phyloP scores from a whole-genome alignment of 306 rosid genomes.

The Medicago arabica region DNA sequence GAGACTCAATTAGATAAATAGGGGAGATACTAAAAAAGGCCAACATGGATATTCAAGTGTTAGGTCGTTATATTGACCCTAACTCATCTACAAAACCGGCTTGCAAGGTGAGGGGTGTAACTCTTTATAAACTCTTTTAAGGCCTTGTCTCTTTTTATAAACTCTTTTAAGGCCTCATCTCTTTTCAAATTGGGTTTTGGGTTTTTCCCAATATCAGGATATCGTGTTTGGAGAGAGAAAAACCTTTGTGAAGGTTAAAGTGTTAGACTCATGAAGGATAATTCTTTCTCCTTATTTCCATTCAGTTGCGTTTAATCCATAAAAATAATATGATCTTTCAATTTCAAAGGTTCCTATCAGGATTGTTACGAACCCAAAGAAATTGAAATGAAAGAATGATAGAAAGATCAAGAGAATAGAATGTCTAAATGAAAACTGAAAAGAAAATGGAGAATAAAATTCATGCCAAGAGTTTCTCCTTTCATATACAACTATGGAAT shows the following conservation, averaged over 20 bases:
- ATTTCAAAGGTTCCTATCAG: conserved; percentile 7
- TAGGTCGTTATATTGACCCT: too few relatives aligned
- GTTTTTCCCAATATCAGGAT: not conserved
- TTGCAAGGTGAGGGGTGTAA: not conserved
- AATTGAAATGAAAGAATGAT: not conserved
- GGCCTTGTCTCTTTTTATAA: too few relatives aligned
- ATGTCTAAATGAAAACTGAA: not conserved
- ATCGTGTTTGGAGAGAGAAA: not conserved
- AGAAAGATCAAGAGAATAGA: not conserved
- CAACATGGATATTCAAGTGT: too few relatives aligned
- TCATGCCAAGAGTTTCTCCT: not conserved
- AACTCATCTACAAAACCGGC: too few relatives aligned
- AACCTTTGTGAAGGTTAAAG: not conserved
- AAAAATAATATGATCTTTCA: not conserved
- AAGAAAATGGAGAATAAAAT: conserved; percentile 16
- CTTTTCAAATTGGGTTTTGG: not conserved
- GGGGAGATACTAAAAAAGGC: too few relatives aligned
- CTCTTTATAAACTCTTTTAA: not conserved
- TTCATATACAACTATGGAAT: not conserved
- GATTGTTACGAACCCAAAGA: not conserved
- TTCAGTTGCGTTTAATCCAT: conserved; percentile 2
- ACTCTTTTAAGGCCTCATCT: not conserved
- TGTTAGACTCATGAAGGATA: not conserved
- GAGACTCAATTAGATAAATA: too few relatives aligned
- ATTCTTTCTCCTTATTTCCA: conserved; percentile 15